Base-by-base conservation (phyloP, 192 early-diverging fungal genomes). In the Rhizophagus clarus region DNA sequence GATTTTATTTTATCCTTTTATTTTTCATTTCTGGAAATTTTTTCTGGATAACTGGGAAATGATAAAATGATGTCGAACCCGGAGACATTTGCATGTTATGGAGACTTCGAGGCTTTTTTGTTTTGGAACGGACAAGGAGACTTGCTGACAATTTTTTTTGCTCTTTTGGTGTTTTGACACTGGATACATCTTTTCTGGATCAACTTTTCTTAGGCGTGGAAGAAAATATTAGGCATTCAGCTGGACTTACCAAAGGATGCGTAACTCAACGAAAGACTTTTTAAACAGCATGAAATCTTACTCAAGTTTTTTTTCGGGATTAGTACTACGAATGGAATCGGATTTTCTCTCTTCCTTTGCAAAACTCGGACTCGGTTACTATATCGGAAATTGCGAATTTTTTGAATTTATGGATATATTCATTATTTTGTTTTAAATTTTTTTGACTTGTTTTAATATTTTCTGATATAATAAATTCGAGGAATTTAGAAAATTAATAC, bases 91-190 rank as follows among this genome's bases (percentile, higher is more conserved):
- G 32, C 34, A 22, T 31, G 32, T n/a, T 37, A 26, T 31, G 69
- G 37, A 20, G n/a, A 24, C 69, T 31, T 45, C 15, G 28, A 37
- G 22, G 14, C 10, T 42, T 45, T 45, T 71, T 71, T 71, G 5
- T 71, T 71, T 71, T 40, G 40, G 37, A 28, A 64, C 15, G 28
- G 26, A 64, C 47, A 73, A 71, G 69, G 69, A 71, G 32, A 71
- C 28, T 51, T 73, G 72, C 69, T 71, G 29, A 71, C 69, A 71
- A 34, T 71, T 37, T 71, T 71, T 71, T 71, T 71, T 71, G 69
- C 69, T 71, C 69, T 71, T 71, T 71, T 71, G 69, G 31, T 71
- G 20, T 34, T 37, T 37, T 17, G 69, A 34, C 37, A 71, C 69
- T 71, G 69, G 69, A 71, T 71, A 29, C 9, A 71, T 71, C 22